Percentiles rank a stretch among this genome's conserved stretches.
Conservation (phyloP, 1,139 yeast species). For the Pichia sp. region DNA sequence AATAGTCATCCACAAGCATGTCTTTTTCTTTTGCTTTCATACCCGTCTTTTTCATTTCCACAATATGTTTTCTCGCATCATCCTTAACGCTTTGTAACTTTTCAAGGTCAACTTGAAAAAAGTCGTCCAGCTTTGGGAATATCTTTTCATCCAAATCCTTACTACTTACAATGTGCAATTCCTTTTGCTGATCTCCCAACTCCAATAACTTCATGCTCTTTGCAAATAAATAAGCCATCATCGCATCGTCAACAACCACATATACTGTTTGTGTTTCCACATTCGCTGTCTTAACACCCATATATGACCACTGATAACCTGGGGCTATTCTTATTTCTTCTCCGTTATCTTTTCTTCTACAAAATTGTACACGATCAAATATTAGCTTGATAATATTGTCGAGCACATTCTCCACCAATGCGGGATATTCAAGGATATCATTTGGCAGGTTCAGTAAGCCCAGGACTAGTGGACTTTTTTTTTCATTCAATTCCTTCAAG, state of each 20-base stretch:
- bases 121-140: conserved; percentile 2
- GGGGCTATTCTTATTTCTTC: not conserved
- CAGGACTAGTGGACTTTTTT: not conserved
- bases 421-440: conserved; percentile 5
- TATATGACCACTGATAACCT: conserved; percentile 23
- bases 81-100: not conserved
- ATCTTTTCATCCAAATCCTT: not conserved
- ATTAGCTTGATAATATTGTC: conserved; percentile 8
- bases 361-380: not conserved
- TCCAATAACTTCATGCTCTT: conserved; percentile 12
- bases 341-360: not conserved
- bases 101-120: not conserved
- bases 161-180: not conserved
- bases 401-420: conserved; percentile 16
- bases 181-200: not conserved
- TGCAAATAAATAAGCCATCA: conserved; percentile 24
- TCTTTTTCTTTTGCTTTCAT: not conserved
- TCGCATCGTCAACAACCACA: conserved; percentile 26
- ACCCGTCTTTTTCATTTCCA: conserved; percentile 4
- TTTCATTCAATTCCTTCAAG: not conserved
- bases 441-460: conserved; percentile 7
- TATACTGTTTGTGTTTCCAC: conserved; percentile 21
- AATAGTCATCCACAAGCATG: conserved; percentile 17
- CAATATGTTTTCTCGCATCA: not conserved
- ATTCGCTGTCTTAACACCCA: conserved; percentile 10